phyloP scores from a whole-genome alignment of 768 basidiomycete genomes.

The Fomitopsis serialis region DNA sequence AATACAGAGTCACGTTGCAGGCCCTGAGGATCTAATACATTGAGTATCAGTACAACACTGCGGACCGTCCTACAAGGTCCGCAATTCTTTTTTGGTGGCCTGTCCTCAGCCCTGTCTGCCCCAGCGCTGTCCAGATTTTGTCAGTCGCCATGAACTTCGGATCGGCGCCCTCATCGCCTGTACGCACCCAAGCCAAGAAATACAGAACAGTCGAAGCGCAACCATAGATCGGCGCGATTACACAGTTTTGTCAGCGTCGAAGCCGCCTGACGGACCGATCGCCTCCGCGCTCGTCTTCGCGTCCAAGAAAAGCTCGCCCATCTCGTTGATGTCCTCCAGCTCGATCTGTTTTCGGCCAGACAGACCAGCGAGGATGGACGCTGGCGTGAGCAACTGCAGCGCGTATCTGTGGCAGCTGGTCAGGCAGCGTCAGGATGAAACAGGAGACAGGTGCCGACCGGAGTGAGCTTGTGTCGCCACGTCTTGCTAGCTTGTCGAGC shows the following conservation, averaged over 20 bases:
- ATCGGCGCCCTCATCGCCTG: not conserved
- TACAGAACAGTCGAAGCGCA: not conserved
- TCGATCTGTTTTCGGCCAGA: slow-evolving; percentile 78
- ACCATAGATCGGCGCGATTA: not conserved
- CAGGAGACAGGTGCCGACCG: slow-evolving; percentile 41
- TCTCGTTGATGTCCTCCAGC: slow-evolving; percentile 86
- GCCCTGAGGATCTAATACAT: slow-evolving; percentile 8
- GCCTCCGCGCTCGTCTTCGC: slow-evolving; percentile 59
- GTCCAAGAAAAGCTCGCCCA: slow-evolving; percentile 93
- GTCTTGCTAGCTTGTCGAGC: slow-evolving; percentile 71
- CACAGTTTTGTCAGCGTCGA: not conserved
- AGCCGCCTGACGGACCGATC: slow-evolving; percentile 7
- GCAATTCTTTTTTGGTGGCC: not conserved
- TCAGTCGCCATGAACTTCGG: not conserved
- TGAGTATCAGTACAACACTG: not conserved
- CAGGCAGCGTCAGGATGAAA: not conserved
- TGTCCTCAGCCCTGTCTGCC: not conserved
- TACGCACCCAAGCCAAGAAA: not conserved
- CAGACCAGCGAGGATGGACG: slow-evolving; percentile 77
- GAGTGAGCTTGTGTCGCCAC: slow-evolving; percentile 79
- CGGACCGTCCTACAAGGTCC: slow-evolving; percentile 3
- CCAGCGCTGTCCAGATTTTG: not conserved
- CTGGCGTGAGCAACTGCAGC: slow-evolving; percentile 86
- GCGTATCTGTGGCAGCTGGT: slow-evolving; percentile 56
- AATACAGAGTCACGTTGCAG: slow-evolving; percentile 6